Evolutionary conservation across 768 basidiomycete species (phyloP).

Genomic region (Leccinum incarnatum): DNA sequence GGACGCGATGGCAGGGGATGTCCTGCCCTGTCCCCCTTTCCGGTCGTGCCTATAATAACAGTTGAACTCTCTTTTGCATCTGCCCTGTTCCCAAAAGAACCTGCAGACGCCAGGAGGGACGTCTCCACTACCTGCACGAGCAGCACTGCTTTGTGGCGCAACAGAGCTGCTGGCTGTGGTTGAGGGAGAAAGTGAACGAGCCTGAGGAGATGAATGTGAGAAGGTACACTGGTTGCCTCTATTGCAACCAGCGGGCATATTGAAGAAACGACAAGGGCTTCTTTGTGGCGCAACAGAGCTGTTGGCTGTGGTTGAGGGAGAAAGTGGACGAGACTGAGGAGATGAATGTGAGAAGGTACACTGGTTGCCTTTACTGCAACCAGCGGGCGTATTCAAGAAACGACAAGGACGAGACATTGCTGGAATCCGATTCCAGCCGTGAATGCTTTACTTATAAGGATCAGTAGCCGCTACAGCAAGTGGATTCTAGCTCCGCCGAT

Average conservation of each 20-base stretch:
- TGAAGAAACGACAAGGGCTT: slow-evolving; percentile 28
- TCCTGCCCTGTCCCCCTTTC: slow-evolving; percentile 3
- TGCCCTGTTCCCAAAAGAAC: slow-evolving; percentile 47
- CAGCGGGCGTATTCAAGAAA: slow-evolving; percentile 41
- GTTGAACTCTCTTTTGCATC: slow-evolving; percentile 43
- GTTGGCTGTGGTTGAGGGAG: slow-evolving; percentile 8
- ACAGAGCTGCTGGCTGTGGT: slow-evolving; percentile 4
- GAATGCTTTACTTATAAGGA: background rate
- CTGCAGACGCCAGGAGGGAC: slow-evolving; percentile 41
- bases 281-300: slow-evolving; percentile 1
- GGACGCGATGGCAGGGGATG: slow-evolving; percentile 4
- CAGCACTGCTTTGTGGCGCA: background rate
- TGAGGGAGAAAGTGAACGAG: slow-evolving; percentile 2
- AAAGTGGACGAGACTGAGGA: background rate
- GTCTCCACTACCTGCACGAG: slow-evolving; percentile 3
- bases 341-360: slow-evolving; percentile 38
- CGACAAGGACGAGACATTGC: slow-evolving; percentile 37
- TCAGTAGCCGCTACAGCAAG: background rate
- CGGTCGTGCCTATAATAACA: slow-evolving; percentile 43
- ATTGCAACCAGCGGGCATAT: slow-evolving; percentile 44
- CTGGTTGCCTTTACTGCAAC: slow-evolving; percentile 43
- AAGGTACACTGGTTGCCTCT: slow-evolving; percentile 41
- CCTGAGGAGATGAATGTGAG: slow-evolving; percentile 18
- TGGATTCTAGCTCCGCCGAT: background rate
- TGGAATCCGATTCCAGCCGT: background rate